These are phyloP conservation scores for Melaleuca quinquenervia DNA, from an alignment of 345 rosid species.

Conservation along the genomic window DNA sequence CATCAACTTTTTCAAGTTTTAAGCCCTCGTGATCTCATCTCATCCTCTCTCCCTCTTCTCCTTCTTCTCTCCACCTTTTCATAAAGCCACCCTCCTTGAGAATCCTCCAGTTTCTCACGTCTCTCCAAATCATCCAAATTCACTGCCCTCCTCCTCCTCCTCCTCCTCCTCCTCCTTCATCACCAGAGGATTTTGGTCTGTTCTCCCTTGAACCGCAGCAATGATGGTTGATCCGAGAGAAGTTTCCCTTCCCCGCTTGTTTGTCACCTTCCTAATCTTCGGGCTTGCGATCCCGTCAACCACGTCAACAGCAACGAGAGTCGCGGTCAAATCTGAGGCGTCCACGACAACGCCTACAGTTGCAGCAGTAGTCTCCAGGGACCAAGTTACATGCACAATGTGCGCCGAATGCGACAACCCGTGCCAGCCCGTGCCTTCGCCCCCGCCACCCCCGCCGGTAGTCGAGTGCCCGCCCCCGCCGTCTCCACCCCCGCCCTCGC, in stretches of 20 bases:
- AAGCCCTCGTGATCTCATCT: neutral
- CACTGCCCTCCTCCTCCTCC: neutral
- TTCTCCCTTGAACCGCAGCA: neutral
- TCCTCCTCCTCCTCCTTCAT: too few relatives aligned
- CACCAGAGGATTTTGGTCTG: neutral
- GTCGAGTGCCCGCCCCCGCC: constrained; percentile 20
- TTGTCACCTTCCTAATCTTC: neutral
- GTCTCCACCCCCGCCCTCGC: neutral
- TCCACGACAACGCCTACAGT: neutral
- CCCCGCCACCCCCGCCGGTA: constrained; percentile 8
- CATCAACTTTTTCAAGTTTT: too few relatives aligned
- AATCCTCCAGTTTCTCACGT: neutral
- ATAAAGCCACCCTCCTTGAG: neutral
- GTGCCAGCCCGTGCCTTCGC: constrained; percentile 21
- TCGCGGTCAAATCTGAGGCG: neutral
- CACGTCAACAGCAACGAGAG: neutral
- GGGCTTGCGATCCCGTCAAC: neutral
- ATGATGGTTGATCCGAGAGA: neutral
- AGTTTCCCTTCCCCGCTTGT: neutral
- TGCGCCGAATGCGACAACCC: constrained; percentile 21
- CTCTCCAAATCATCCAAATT: neutral
- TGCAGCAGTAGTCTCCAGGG: neutral
- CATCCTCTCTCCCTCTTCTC: neutral
- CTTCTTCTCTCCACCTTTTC: neutral
- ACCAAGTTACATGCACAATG: constrained; percentile 24